A percentile compares a stretch with the other conserved stretches of the same genome.
phyloP scores from a whole-genome alignment of 208 protist species.

The Acanthamoeba divionensis region DNA sequence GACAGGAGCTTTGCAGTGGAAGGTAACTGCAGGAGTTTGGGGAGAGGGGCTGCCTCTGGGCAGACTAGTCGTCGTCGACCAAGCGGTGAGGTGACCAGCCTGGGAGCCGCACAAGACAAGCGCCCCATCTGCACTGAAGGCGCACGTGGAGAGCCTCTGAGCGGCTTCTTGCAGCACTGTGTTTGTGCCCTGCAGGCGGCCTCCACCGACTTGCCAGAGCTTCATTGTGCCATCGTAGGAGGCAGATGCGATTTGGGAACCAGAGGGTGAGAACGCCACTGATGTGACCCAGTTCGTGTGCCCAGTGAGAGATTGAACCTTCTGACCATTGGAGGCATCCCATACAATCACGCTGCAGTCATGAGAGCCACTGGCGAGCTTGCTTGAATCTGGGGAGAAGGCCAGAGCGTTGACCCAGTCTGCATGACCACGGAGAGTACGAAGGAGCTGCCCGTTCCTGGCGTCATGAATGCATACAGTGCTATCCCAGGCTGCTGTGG shows the following conservation, averaged over 20 bases:
- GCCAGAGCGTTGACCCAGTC: constrained; percentile 40
- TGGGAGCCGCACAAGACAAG: not conserved
- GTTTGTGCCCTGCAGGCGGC: not conserved
- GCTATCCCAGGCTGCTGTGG: constrained; percentile 51
- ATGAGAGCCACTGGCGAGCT: constrained; percentile 21
- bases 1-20: constrained; percentile 8
- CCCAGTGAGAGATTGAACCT: not conserved
- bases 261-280: not conserved
- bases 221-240: constrained; percentile 51
- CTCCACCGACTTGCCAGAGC: constrained; percentile 52
- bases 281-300: constrained; percentile 40
- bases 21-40: not conserved
- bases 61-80: not conserved
- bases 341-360: constrained; percentile 37
- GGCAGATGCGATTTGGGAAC: constrained; percentile 37
- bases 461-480: constrained; percentile 65
- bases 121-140: not conserved
- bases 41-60: not conserved
- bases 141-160: not conserved
- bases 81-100: constrained; percentile 1
- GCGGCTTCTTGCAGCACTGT: not conserved
- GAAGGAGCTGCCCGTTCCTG: not conserved
- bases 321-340: not conserved
- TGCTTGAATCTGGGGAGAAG: constrained; percentile 58
- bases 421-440: constrained; percentile 38